Evolutionary conservation across 2,329 filamentous ascomycete genomes (phyloP), one percentile per base, ranked within the genome.

Genomic region (Pleoardoris graminearum): DNA sequence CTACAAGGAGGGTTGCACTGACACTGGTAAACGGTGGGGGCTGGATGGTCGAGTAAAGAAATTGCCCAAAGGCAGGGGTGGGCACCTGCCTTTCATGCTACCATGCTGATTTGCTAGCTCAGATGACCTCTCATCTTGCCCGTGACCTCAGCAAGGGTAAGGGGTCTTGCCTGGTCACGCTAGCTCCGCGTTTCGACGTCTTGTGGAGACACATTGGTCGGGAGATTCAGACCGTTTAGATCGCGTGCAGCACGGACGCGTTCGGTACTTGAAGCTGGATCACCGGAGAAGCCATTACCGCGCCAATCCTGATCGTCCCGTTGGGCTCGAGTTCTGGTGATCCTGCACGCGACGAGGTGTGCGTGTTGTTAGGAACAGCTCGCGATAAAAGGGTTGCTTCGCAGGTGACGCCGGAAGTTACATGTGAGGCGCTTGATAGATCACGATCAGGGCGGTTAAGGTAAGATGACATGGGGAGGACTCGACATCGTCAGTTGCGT

Each of bases 1-100:
- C 14, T 7, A 19, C 37, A 47, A 17, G 22, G 33, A 47, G 44
- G 44, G 44, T 47, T 46, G 30, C 43, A 46, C 43, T 46, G 43
- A 32, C 30, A 27, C 10, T 36, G 21, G 21, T 3, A 10, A 16
- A 7, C 11, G 17, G 30, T 36, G 43, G 43, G 43, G 44, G 33
- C 22, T n/a, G 32, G 22, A 4, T 29, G 14, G 16, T 37, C 33
- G 33, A 29, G 32, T n/a, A 19, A 16, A 47, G 23, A 47, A 47
- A 38, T 21, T 19, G 16, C 23, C 33, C 32, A 6, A 29, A 17
- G 30, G 44, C 44, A 21, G 23, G 44, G 44, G 33, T 21, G 7
- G 5, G n/a, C 27, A 30, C 10, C 21, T 17, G 32, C 21, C 32
- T 25, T 29, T 3, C 1, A 33, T 22, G 32, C 6, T 19, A 19